Percentiles rank a stretch among this genome's conserved stretches.
These are phyloP conservation scores for Schwanniomyces polymorphus DNA, from an alignment of 805 yeast genomes.

Conservation along the genomic window DNA sequence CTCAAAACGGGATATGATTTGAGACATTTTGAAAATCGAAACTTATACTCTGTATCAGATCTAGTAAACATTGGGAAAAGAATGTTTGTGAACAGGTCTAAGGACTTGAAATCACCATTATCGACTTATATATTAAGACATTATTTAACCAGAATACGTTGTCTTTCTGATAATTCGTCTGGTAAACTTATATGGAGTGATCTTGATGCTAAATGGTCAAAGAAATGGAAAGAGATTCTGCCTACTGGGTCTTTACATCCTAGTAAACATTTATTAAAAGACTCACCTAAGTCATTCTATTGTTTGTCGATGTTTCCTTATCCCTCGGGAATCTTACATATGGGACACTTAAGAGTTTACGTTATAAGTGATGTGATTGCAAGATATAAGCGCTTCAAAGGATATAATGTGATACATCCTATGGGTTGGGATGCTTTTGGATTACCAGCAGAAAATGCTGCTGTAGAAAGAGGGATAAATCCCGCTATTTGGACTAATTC, in stretches of 20 bases:
- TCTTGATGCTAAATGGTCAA: slow-evolving; percentile 55
- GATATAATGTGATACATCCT: slow-evolving; percentile 82
- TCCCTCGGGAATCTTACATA: slow-evolving; percentile 89
- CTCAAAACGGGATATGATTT: background rate
- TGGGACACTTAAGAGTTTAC: slow-evolving; percentile 93
- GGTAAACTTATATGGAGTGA: slow-evolving; percentile 14
- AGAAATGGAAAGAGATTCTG: slow-evolving; percentile 43
- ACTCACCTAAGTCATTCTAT: slow-evolving; percentile 42
- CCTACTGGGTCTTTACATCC: slow-evolving; percentile 39
- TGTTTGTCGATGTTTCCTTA: slow-evolving; percentile 91
- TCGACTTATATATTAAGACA: background rate
- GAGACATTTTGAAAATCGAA: background rate
- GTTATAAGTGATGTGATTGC: slow-evolving; percentile 85
- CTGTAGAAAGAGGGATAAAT: slow-evolving; percentile 76
- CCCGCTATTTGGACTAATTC: slow-evolving; percentile 82
- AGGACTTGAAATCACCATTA: background rate
- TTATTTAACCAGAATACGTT: background rate
- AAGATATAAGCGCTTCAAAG: slow-evolving; percentile 73
- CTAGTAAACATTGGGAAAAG: background rate
- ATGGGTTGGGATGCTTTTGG: slow-evolving; percentile 99
- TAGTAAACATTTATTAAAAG: slow-evolving; percentile 14
- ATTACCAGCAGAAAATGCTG: slow-evolving; percentile 97
- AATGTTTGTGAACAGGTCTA: background rate
- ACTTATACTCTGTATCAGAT: background rate
- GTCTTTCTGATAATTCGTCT: background rate